Evolutionary conservation across 371 early-diverging fungal genomes (phyloP), one percentile per base, ranked within the genome.

Genomic region (Entomophthora muscae): DNA sequence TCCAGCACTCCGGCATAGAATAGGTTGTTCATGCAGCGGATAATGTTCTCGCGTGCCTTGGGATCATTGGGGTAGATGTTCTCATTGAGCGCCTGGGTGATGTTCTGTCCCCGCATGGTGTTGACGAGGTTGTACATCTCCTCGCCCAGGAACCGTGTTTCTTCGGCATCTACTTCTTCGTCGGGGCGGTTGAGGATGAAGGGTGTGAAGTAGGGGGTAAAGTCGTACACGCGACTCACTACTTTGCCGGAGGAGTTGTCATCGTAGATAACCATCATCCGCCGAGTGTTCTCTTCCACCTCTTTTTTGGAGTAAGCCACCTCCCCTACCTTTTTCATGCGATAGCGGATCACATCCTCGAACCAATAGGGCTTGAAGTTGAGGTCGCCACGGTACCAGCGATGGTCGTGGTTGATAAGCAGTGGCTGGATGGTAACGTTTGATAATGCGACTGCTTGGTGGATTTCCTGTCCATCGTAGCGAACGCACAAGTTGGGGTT

Each of bases 1-100:
- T 96, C 96, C 10, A 95, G 80, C 52, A 85, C 82, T 30, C 96
- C 98, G 63, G 85, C 86, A 68, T 88, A 91, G 69, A 93, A 93
- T 63, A 85, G 74, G 63, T 84, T 81, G 63, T 90, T 80, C 66
- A 96, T 76, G 75, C 97, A 96, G 52, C 78, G 68, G 71, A 62
- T 59, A 1, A 56, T 57, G 17, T 67, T 64, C 54, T 80, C 71
- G 67, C 80, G 84, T 27, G 69, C 70, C 28, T 80, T 72, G 17
- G 84, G 78, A 59, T 87, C 78, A 67, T 88, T 87, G n/a, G 72
- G 68, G 17, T 86, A 85, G 3, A 79, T 71, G 32, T 82, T 73
- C 51, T 63, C 23, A 59, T 63, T 62, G 3, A 59, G 63, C 12
- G 54, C 13, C 1, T 63, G 53, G 0, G 64, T 64, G 52, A 65